Conservation (phyloP, 1,284 basidiomycete species). For the Cutaneotrichosporon sp. region DNA sequence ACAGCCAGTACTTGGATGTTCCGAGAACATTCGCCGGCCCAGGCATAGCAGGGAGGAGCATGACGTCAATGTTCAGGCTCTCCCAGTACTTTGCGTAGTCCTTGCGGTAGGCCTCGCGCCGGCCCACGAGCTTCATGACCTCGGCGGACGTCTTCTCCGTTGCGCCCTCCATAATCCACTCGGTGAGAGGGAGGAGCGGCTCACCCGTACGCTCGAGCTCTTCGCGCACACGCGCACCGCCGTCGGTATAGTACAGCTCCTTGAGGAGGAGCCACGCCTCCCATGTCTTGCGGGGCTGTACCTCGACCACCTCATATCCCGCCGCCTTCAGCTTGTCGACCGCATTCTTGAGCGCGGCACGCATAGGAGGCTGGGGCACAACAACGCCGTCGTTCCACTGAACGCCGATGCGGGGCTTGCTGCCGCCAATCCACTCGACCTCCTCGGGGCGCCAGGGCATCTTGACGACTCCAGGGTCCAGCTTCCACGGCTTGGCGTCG, state of each 20-base stretch:
- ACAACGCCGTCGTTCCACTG: conserved; percentile 49
- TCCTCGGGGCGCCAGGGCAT: conserved; percentile 41
- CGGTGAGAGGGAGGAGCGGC: conserved; percentile 37
- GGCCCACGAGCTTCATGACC: conserved; percentile 35
- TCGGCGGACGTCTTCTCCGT: conserved; percentile 29
- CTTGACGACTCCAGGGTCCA: conserved; percentile 39
- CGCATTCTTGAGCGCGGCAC: conserved; percentile 39
- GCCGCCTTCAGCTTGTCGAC: conserved; percentile 32
- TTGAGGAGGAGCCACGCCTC: conserved; percentile 36
- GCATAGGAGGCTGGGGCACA: conserved; percentile 46
- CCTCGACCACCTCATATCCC: conserved; percentile 36
- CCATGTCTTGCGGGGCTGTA: conserved; percentile 26
- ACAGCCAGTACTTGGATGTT: conserved; percentile 51
- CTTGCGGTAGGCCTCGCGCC: conserved; percentile 35
- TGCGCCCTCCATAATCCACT: conserved; percentile 31
- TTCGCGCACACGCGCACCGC: conserved; percentile 33
- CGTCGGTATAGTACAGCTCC: conserved; percentile 44
- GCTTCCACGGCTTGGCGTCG: conserved; percentile 43
- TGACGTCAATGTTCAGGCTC: conserved; percentile 37
- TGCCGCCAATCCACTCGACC: conserved; percentile 23
- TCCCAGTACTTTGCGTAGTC: conserved; percentile 33
- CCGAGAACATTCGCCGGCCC: conserved; percentile 40
- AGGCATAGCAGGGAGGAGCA: conserved; percentile 43
- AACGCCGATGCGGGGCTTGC: conserved; percentile 40
- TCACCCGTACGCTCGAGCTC: conserved; percentile 29